Evolutionary conservation across 768 basidiomycete genomes (phyloP).

Genomic region (Mrakia gelida): DNA sequence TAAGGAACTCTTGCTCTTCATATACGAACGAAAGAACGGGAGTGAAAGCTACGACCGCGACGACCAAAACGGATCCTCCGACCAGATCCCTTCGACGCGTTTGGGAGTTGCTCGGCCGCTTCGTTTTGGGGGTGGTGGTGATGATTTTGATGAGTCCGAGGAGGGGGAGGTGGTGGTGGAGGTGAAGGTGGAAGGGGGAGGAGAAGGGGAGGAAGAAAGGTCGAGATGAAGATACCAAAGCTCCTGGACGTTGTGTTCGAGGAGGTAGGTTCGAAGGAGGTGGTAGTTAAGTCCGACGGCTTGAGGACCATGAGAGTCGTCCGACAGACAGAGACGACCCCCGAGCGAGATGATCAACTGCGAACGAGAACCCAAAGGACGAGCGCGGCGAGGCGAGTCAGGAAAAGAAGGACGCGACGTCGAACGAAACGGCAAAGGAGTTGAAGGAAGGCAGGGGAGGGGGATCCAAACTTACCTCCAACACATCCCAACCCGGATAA

Average conservation of each 20-base stretch:
- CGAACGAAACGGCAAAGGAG: neutral
- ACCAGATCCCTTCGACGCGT: slow-evolving; percentile 36
- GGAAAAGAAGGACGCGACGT: neutral
- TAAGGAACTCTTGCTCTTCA: neutral
- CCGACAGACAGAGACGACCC: slow-evolving; percentile 80
- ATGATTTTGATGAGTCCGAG: no score
- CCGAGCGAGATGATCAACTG: slow-evolving; percentile 66
- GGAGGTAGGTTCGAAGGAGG: slow-evolving; percentile 61
- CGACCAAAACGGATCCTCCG: slow-evolving; percentile 15
- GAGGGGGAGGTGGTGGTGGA: neutral
- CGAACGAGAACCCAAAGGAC: neutral
- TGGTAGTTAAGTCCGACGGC: slow-evolving; percentile 83
- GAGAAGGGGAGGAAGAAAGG: slow-evolving; percentile 7
- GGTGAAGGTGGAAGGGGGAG: neutral
- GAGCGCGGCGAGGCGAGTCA: neutral
- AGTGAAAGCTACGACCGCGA: neutral
- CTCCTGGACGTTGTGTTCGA: slow-evolving; percentile 54
- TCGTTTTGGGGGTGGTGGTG: neutral
- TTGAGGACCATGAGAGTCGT: slow-evolving; percentile 89
- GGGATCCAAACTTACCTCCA: slow-evolving; percentile 54
- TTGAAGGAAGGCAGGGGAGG: neutral
- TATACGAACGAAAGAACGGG: neutral
- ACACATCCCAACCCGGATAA: slow-evolving; percentile 76
- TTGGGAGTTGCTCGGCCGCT: slow-evolving; percentile 35
- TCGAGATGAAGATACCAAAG: slow-evolving; percentile 44